These are phyloP conservation scores for Ophiostoma quercus DNA, from an alignment of 2,329 filamentous ascomycete genomes.

Conservation along the genomic window DNA sequence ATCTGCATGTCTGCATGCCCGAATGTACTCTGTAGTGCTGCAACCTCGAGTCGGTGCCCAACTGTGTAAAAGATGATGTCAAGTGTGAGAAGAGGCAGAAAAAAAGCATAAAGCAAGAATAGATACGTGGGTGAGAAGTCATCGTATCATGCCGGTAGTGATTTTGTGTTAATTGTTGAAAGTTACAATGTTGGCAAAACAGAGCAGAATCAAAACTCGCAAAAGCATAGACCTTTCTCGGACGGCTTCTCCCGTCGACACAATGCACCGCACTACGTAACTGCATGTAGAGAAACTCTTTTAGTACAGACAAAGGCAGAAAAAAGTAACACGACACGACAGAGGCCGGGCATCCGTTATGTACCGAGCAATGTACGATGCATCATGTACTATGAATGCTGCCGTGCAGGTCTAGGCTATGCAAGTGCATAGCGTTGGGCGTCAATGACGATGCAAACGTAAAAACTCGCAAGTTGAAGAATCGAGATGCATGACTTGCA, in stretches of 20 bases:
- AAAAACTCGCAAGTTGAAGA: not conserved
- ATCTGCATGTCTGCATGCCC: slow-evolving; percentile 9
- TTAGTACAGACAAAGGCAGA: no score
- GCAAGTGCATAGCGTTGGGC: slow-evolving; percentile 1
- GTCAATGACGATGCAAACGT: not conserved
- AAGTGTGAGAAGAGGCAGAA: not conserved
- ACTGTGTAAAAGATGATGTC: not conserved
- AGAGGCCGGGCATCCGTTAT: not conserved
- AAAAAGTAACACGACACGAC: no score
- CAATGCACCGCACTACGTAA: not conserved
- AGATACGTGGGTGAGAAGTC: no score
- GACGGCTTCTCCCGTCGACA: not conserved
- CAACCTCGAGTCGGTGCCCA: slow-evolving; percentile 5
- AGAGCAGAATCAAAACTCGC: not conserved
- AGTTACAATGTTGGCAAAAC: no score
- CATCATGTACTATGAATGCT: not conserved
- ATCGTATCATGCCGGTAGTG: no score
- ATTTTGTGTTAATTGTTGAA: no score
- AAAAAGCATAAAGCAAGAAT: no score
- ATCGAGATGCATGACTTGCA: not conserved
- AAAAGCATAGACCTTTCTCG: not conserved
- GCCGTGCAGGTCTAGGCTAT: not conserved
- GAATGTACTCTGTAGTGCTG: not conserved
- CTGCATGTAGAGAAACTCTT: not conserved
- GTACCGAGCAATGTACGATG: not conserved